Conservation (phyloP, 2,329 filamentous ascomycete genomes). For the Furcasterigmium sp. region DNA sequence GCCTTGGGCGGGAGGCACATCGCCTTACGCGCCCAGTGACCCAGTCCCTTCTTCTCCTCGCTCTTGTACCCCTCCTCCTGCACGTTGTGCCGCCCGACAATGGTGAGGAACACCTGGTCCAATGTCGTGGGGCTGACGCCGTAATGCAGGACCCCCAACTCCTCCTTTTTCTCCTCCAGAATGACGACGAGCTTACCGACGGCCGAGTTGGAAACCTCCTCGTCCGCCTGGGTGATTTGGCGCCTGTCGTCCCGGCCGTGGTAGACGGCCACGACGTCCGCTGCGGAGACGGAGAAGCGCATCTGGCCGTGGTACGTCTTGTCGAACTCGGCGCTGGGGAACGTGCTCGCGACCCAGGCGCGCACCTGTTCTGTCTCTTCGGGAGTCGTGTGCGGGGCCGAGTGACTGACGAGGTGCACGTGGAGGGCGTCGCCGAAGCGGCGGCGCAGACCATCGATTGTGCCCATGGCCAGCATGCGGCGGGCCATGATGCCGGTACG, state of each 20-base stretch:
- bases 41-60: neutral
- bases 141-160: slow-evolving; percentile 76
- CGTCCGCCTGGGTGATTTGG: slow-evolving; percentile 17
- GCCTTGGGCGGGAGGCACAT: neutral
- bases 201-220: slow-evolving; percentile 36
- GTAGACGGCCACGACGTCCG: slow-evolving; percentile 33
- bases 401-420: slow-evolving; percentile 72
- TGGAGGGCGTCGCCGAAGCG: slow-evolving; percentile 76
- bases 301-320: slow-evolving; percentile 38
- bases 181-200: slow-evolving; percentile 66
- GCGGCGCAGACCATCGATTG: slow-evolving; percentile 64
- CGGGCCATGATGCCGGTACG: slow-evolving; percentile 82
- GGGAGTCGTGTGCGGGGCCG: slow-evolving; percentile 66
- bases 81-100: slow-evolving; percentile 76
- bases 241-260: slow-evolving; percentile 66
- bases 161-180: slow-evolving; percentile 65
- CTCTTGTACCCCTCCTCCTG: slow-evolving; percentile 60
- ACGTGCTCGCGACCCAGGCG: slow-evolving; percentile 56
- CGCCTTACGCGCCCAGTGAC: neutral
- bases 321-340: slow-evolving; percentile 65
- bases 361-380: slow-evolving; percentile 64
- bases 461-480: slow-evolving; percentile 80
- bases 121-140: slow-evolving; percentile 81
- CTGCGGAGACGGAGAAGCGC: slow-evolving; percentile 18
- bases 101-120: slow-evolving; percentile 84